Base-by-base conservation (phyloP, 148 eudicot genomes). In the Silene latifolia region DNA sequence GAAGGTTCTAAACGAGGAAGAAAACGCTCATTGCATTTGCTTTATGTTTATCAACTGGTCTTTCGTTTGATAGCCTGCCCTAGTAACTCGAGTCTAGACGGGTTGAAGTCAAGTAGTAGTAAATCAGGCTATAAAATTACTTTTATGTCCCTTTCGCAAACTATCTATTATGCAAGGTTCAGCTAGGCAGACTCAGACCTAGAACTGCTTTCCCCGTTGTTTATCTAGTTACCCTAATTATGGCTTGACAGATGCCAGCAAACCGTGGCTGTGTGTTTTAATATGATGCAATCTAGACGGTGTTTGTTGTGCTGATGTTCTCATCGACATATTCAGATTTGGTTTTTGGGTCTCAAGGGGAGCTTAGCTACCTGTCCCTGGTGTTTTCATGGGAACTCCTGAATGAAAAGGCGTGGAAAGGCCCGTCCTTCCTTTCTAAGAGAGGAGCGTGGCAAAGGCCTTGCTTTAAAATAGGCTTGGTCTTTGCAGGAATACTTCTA, bases 1-100 rank as follows among this genome's bases (percentile, higher is more conserved):
- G 97, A 92, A 92, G 78, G 95, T 92, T 64, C 71, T 90, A 84
- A 90, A 90, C 32, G 95, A 92, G 67, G 93, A 90, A 63, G 93
- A 92, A n/a, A 87, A 78, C 42, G 91, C 91, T 57, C 97, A 87
- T 71, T 90, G 97, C 90, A 87, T 92, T 71, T 90, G 93, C 86
- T 92, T 90, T 72, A 88, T 88, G 97, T 92, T 92, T 73, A 72
- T 92, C 71, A 90, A 92, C 78, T 90, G 95, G 97, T 90, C 95
- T 2, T 90, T 92, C 63, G 95, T 92, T 74, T 92, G 67, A 79
- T 76, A 68, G 25, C 42, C 19, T 66, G 67, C 69, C 67, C 25
- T 46, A 67, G 24, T 74, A 67, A 46, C 54, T 42, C 62, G 51
- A 57, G 47, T 18, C 23, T 46, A 44, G 51, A 74, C 65, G 20